Percentiles rank a stretch among this genome's conserved stretches.
Evolutionary conservation across 139 green algal species (phyloP).

Genomic region (Gonium pectorale): DNA sequence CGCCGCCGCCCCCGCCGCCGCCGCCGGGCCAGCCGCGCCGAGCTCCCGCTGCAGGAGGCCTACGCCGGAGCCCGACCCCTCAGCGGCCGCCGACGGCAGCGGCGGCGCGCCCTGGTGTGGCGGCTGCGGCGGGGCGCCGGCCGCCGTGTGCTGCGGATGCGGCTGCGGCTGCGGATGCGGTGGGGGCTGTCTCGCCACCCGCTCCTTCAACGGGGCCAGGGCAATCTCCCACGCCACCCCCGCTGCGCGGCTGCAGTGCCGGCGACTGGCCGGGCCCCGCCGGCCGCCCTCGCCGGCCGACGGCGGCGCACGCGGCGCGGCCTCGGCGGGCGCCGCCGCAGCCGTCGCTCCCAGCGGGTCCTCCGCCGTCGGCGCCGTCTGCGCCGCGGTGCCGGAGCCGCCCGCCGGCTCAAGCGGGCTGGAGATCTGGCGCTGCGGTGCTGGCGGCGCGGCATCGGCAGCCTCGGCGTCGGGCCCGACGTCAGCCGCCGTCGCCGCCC

Average conservation of each 20-base stretch:
- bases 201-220: not conserved
- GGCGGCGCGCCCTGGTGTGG: too few species aligned
- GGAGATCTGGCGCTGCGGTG: not conserved
- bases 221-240: slow-evolving; percentile 31
- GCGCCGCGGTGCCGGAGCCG: not conserved
- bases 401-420: too few species aligned
- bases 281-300: too few species aligned
- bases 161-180: not conserved
- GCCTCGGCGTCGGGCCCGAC: not conserved
- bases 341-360: not conserved
- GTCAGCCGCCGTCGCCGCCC: not conserved
- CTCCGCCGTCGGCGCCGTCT: not conserved
- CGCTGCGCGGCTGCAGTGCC: not conserved
- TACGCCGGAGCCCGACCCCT: too few species aligned
- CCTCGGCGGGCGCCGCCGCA: not conserved
- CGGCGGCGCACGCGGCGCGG: too few species aligned
- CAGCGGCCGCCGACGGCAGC: too few species aligned
- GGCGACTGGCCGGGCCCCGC: slow-evolving; percentile 14
- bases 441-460: not conserved
- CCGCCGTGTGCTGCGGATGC: not conserved
- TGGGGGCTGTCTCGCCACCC: not conserved
- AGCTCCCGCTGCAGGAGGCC: too few species aligned
- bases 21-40: too few species aligned
- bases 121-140: too few species aligned
- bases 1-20: too few species aligned